These are phyloP conservation scores for barrel medic (Medicago truncatula) DNA, from an alignment of 306 rosid species.

Conservation along the genomic window DNA sequence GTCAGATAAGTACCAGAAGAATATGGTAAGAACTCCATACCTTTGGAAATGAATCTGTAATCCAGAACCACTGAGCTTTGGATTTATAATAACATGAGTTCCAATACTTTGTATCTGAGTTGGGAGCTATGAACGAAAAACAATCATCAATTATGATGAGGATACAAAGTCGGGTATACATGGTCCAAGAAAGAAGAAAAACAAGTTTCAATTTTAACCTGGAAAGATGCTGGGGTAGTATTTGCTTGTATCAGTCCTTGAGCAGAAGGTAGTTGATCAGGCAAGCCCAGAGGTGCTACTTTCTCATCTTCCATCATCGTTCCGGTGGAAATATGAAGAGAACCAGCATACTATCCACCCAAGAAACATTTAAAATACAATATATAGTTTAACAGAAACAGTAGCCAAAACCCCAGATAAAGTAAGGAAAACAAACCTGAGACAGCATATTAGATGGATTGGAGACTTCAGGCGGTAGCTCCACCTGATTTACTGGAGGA, in stretches of 20 bases:
- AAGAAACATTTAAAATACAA: conserved; percentile 25
- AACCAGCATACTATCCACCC: conserved; percentile 71
- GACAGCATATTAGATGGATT: conserved; percentile 72
- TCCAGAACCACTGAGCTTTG: conserved; percentile 71
- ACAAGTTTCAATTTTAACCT: conserved; percentile 54
- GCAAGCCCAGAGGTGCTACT: conserved; percentile 64
- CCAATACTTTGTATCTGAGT: conserved; percentile 81
- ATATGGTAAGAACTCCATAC: conserved; percentile 48
- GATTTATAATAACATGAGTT: conserved; percentile 85
- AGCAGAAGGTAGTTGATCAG: conserved; percentile 88
- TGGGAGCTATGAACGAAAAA: conserved; percentile 62
- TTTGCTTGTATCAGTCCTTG: conserved; percentile 82
- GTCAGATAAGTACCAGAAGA: conserved; percentile 31
- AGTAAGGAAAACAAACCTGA: conserved; percentile 64
- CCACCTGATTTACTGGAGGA: conserved; percentile 84
- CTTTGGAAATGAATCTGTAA: conserved; percentile 92
- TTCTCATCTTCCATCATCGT: conserved; percentile 88
- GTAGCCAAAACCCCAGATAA: conserved; percentile 3
- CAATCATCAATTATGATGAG: conserved; percentile 23
- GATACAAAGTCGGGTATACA: not conserved
- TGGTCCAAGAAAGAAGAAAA: conserved; percentile 14
- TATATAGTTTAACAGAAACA: not conserved
- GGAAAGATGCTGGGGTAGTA: conserved; percentile 73
- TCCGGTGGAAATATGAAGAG: conserved; percentile 80
- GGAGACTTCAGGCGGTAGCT: conserved; percentile 78